phyloP scores from a whole-genome alignment of 768 basidiomycete species.

The Lactarius quietus region DNA sequence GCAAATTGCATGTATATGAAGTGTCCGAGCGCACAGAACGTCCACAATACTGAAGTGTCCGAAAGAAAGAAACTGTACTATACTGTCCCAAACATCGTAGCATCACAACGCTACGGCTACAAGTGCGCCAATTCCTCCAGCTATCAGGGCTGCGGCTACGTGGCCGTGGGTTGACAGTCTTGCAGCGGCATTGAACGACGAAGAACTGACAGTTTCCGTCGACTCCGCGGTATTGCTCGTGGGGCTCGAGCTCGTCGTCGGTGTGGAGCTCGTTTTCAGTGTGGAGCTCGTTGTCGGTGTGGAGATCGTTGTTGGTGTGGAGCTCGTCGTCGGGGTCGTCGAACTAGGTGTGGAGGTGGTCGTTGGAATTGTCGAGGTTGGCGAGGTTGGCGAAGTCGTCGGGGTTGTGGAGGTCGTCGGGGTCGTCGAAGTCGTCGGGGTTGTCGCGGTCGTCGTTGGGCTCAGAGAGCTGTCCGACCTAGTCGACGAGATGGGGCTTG shows the following conservation, averaged over 20 bases:
- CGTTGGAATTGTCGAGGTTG: neutral
- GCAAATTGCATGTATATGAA: too few relatives aligned
- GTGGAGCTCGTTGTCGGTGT: neutral
- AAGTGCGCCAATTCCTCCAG: conserved; percentile 6
- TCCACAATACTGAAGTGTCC: neutral
- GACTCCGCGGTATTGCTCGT: neutral
- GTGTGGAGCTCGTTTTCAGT: neutral
- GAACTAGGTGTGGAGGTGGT: too few relatives aligned
- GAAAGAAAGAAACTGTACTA: too few relatives aligned
- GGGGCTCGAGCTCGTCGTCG: too few relatives aligned
- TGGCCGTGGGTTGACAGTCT: neutral
- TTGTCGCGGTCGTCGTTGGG: neutral
- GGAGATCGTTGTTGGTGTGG: neutral
- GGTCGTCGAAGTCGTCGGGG: neutral
- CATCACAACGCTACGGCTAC: neutral
- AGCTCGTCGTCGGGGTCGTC: too few relatives aligned
- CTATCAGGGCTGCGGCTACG: conserved; percentile 5
- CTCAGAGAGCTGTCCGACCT: neutral
- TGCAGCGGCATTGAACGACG: conserved; percentile 1
- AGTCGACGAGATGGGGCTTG: neutral
- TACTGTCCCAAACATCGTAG: neutral
- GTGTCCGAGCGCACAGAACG: too few relatives aligned
- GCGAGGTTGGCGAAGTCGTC: too few relatives aligned
- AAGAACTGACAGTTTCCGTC: neutral
- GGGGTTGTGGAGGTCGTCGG: too few relatives aligned